A percentile compares a stretch with the other conserved stretches of the same genome.
Evolutionary conservation across 139 green algal species (phyloP).

Genomic region (Edaphochlamys debaryana): DNA sequence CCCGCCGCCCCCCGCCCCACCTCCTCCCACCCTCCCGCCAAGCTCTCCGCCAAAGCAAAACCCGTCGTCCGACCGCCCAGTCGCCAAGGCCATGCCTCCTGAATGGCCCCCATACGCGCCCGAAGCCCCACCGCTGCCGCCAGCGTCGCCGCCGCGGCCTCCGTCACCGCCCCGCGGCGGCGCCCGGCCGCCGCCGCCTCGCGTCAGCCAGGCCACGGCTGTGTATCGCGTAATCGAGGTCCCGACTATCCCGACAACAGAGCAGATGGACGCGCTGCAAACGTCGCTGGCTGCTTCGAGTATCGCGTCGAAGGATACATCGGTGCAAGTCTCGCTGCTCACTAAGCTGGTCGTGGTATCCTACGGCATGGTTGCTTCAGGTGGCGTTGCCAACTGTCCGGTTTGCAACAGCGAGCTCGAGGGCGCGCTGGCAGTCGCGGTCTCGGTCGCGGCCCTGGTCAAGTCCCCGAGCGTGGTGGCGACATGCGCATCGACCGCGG

Average conservation of each 20-base stretch:
- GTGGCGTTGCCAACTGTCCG: background rate
- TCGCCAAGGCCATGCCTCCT: no score
- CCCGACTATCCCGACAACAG: background rate
- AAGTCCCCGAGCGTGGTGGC: background rate
- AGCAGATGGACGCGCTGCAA: conserved; percentile 20
- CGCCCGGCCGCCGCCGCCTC: background rate
- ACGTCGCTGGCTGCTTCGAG: background rate
- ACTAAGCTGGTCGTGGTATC: conserved; percentile 11
- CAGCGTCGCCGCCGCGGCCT: no score
- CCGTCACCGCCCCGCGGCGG: background rate
- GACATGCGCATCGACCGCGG: background rate
- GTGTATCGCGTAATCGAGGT: background rate
- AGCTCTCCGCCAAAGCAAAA: background rate
- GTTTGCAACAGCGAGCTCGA: background rate
- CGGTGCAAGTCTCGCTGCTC: background rate
- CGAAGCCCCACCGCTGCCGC: no score
- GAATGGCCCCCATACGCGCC: no score
- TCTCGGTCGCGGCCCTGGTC: background rate
- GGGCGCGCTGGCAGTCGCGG: background rate
- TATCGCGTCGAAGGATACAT: background rate
- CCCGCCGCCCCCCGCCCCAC: background rate
- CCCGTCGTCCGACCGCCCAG: no score
- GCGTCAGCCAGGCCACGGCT: background rate
- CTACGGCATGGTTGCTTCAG: background rate
- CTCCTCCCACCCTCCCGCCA: background rate